These are phyloP conservation scores for Polytolypa hystricis DNA, from an alignment of 2,329 filamentous ascomycete genomes.

Conservation along the genomic window DNA sequence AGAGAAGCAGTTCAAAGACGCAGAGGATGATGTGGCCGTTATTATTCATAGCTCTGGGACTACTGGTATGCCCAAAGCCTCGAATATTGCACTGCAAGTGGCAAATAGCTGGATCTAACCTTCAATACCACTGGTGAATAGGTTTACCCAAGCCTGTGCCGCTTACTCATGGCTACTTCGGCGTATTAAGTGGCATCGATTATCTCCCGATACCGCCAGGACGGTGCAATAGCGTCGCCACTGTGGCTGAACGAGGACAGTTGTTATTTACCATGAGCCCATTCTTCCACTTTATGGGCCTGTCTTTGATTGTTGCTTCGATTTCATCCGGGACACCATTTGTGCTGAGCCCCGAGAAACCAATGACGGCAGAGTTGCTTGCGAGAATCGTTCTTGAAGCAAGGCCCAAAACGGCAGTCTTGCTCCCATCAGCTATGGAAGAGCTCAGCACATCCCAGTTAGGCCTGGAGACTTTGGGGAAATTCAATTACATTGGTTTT, in stretches of 20 bases:
- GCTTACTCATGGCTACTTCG: slow-evolving; percentile 20
- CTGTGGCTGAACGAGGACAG: slow-evolving; percentile 10
- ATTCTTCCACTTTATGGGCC: slow-evolving; percentile 21
- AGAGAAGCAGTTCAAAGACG: slow-evolving; percentile 13
- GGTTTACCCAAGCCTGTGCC: slow-evolving; percentile 22
- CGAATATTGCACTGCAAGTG: background rate
- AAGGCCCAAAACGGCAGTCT: slow-evolving; percentile 13
- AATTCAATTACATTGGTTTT: slow-evolving; percentile 11
- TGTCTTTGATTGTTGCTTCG: slow-evolving; percentile 11
- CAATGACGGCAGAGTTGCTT: slow-evolving; percentile 16
- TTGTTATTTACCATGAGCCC: slow-evolving; percentile 14
- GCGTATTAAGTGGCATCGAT: slow-evolving; percentile 7
- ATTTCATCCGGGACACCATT: slow-evolving; percentile 14
- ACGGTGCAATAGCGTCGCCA: slow-evolving; percentile 7
- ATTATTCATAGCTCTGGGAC: slow-evolving; percentile 30
- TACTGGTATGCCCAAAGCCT: slow-evolving; percentile 21
- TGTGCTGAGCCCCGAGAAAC: slow-evolving; percentile 17
- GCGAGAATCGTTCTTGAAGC: slow-evolving; percentile 12
- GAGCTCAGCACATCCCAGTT: slow-evolving; percentile 16
- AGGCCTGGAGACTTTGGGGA: slow-evolving; percentile 10
- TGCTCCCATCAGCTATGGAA: slow-evolving; percentile 18
- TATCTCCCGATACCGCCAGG: slow-evolving; percentile 11
- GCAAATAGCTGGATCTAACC: background rate
- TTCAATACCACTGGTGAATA: slow-evolving; percentile 7
- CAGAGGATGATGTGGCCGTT: slow-evolving; percentile 14